Evolutionary conservation across 2,329 filamentous ascomycete genomes (phyloP).

Genomic region (Alternaria sp.): DNA sequence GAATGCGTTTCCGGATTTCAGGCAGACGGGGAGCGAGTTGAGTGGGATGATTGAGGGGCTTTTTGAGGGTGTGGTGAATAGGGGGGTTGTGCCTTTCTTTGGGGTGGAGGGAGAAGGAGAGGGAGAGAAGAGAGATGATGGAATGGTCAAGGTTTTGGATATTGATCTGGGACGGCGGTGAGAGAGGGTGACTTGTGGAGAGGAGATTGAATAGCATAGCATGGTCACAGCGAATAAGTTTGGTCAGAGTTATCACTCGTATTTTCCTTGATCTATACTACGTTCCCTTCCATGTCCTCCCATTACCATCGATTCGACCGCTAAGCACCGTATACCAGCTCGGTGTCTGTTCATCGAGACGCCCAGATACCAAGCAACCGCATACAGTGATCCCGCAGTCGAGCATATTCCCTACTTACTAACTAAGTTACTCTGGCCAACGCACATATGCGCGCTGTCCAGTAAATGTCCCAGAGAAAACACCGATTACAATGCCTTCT

Average conservation of each 20-base stretch:
- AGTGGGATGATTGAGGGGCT: constrained; percentile 74
- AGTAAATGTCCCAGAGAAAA: neutral
- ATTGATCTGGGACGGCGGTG: no score
- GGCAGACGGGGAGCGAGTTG: constrained; percentile 84
- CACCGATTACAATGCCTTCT: neutral
- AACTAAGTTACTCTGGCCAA: neutral
- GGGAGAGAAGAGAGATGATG: no score
- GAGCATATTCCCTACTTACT: neutral
- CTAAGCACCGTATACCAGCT: neutral
- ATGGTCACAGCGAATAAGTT: no score
- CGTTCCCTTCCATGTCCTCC: neutral
- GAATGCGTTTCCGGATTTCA: constrained; percentile 96
- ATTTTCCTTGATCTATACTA: constrained; percentile 1
- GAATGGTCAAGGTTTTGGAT: no score
- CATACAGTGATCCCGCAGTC: neutral
- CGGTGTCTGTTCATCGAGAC: neutral
- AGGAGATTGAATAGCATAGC: no score
- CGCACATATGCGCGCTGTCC: neutral
- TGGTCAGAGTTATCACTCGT: neutral
- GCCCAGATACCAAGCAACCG: neutral
- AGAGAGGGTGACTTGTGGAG: no score
- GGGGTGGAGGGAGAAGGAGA: no score
- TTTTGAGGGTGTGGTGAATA: constrained; percentile 63
- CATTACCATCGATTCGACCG: neutral
- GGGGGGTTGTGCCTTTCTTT: no score